phyloP scores from a whole-genome alignment of 257 asterid genomes.

The Solanum clarkiae region DNA sequence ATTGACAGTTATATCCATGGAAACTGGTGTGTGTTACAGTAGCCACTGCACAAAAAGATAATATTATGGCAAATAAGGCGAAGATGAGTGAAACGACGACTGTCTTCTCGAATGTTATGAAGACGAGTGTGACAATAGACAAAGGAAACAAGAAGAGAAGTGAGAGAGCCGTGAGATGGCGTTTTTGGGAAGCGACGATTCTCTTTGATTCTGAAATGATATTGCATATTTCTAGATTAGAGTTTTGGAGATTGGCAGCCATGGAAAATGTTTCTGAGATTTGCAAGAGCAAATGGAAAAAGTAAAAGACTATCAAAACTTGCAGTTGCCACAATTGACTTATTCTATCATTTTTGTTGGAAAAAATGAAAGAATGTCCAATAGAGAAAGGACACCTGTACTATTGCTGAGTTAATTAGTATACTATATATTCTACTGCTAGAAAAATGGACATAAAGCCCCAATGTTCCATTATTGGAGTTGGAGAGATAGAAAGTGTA shows the following conservation, averaged over 20 bases:
- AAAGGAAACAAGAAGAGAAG: background rate
- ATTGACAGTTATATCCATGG: background rate
- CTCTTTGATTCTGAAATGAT: background rate
- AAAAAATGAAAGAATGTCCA: background rate
- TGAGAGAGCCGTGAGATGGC: background rate
- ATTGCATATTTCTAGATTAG: background rate
- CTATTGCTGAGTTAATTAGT: background rate
- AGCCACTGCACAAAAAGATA: background rate
- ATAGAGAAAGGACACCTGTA: background rate
- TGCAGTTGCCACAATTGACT: background rate
- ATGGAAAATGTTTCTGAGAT: background rate
- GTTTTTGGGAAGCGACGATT: background rate
- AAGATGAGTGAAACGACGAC: background rate
- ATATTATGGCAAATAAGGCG: background rate
- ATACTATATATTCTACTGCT: background rate
- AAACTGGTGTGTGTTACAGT: background rate
- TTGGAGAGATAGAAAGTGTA: background rate
- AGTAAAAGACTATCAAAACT: background rate
- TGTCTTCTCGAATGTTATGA: background rate
- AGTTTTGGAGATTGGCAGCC: background rate
- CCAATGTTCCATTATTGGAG: background rate
- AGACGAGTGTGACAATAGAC: background rate
- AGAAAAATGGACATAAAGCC: background rate
- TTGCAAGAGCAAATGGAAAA: background rate
- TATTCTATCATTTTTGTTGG: background rate